Conservation (phyloP, 2,329 filamentous ascomycete genomes). For the Hymenoscyphus fraxineus region DNA sequence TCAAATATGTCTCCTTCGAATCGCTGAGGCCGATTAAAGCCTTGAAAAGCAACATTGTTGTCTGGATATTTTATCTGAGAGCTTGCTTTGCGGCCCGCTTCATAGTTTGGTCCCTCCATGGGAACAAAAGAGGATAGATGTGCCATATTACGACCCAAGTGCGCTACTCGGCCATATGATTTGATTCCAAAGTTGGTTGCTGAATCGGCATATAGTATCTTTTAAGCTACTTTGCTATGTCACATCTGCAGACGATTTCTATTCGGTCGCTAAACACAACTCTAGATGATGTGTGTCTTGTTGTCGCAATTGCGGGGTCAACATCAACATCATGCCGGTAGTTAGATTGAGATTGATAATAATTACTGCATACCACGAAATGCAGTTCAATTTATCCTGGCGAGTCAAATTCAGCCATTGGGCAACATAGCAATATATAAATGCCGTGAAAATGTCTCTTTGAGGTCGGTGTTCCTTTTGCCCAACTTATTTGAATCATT, state of each 20-base stretch:
- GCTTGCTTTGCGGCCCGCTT: slow-evolving; percentile 19
- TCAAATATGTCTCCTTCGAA: slow-evolving; percentile 40
- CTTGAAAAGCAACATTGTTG: slow-evolving; percentile 34
- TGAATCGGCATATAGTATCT: neutral
- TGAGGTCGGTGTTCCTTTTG: neutral
- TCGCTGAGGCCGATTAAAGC: slow-evolving; percentile 39
- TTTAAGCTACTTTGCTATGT: neutral
- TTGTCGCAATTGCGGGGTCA: neutral
- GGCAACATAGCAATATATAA: neutral
- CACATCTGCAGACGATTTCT: neutral
- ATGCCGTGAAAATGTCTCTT: neutral
- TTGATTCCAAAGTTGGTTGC: neutral
- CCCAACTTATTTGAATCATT: neutral
- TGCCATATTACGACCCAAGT: slow-evolving; percentile 17
- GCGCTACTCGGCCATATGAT: neutral
- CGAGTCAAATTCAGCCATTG: neutral
- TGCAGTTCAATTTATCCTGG: neutral
- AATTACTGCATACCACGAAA: neutral
- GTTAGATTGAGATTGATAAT: neutral
- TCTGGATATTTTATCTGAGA: slow-evolving; percentile 22
- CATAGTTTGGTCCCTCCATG: slow-evolving; percentile 18
- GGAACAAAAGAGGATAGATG: slow-evolving; percentile 21
- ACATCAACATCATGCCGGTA: neutral
- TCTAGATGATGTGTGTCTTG: neutral
- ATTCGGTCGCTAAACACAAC: neutral